These are phyloP conservation scores for Persicaria tinctoria DNA, from an alignment of 148 eudicot genomes.

Conservation along the genomic window DNA sequence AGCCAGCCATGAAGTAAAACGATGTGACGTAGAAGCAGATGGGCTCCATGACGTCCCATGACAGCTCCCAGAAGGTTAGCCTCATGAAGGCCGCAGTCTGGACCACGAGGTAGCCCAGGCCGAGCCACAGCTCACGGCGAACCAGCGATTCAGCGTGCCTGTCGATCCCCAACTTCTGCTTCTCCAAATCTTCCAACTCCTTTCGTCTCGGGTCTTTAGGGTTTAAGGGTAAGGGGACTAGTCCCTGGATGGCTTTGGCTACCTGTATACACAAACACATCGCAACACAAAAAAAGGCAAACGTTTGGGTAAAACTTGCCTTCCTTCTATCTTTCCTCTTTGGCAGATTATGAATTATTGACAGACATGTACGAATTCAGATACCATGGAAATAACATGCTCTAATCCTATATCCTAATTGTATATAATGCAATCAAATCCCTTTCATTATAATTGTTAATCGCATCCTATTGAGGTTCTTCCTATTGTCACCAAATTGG, in stretches of 20 bases:
- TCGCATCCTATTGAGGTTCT: no score
- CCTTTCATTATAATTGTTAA: no score
- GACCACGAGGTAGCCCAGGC: constrained; percentile 54
- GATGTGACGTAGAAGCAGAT: constrained; percentile 85
- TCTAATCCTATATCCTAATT: no score
- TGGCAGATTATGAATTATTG: not conserved
- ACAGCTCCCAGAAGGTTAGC: constrained; percentile 88
- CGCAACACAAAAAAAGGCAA: constrained; percentile 14
- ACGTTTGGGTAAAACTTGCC: constrained; percentile 43
- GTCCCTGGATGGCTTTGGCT: constrained; percentile 50
- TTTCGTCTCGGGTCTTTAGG: constrained; percentile 32
- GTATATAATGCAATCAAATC: no score
- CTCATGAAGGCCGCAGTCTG: constrained; percentile 89
- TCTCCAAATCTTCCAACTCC: constrained; percentile 57
- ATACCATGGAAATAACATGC: not conserved
- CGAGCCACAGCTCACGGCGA: constrained; percentile 66
- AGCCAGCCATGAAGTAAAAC: constrained; percentile 67
- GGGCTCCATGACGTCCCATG: constrained; percentile 99
- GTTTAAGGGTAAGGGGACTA: constrained; percentile 28
- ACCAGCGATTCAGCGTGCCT: constrained; percentile 54
- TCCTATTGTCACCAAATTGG: not conserved
- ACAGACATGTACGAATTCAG: not conserved
- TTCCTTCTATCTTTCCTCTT: not conserved
- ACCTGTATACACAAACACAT: constrained; percentile 44
- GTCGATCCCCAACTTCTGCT: constrained; percentile 57